Evolutionary conservation across 1,284 basidiomycete genomes (phyloP), one percentile per base, ranked within the genome.

Genomic region (Pisolithus thermaeus): DNA sequence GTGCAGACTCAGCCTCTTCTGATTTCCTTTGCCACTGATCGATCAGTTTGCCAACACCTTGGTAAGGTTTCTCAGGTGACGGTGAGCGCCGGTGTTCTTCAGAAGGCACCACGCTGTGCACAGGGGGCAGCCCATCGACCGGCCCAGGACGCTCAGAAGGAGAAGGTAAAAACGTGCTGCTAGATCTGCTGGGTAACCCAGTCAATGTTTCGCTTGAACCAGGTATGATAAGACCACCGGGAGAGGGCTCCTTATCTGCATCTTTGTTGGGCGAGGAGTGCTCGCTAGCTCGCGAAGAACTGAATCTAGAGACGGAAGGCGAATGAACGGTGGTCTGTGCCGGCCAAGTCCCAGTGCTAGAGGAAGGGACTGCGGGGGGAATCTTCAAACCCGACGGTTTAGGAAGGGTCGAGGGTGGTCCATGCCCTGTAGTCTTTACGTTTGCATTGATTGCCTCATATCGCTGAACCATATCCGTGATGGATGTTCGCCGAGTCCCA

Each of bases 1-100:
- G 69, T 27, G 68, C 52, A 51, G 65, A 61, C 38, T 78, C 79
- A 18, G 73, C 70, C 58, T 83, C 84, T n/a, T 77, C 81, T 35
- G 83, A 80, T 69, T 86, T 90, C 55, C 78, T 79, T 67, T 91
- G 86, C 89, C 88, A 91, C 61, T 90, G 80, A 62, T 89, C 84
- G 58, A 91, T 91, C 40, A 91, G 74, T 67, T 77, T 85, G 36
- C 87, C 84, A 43, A 91, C 89, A 43, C 89, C 88, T 61, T 82
- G 83, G 64, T 84, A 91, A 38, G 86, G 51, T 77, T 76, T 61
- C n/a, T 91, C 88, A 7, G 86, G 84, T 22, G 85, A 85, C 7
- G 83, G 70, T 16, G 83, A 72, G 18, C 76, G 70, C 44, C 60
- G 37, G 16, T 65, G 64, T 32, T 75, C 74, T 20, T 66, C 66